Evolutionary conservation across 2,329 filamentous ascomycete species (phyloP), one percentile per base, ranked within the genome.

Genomic region (Cyphellophora europaea): DNA sequence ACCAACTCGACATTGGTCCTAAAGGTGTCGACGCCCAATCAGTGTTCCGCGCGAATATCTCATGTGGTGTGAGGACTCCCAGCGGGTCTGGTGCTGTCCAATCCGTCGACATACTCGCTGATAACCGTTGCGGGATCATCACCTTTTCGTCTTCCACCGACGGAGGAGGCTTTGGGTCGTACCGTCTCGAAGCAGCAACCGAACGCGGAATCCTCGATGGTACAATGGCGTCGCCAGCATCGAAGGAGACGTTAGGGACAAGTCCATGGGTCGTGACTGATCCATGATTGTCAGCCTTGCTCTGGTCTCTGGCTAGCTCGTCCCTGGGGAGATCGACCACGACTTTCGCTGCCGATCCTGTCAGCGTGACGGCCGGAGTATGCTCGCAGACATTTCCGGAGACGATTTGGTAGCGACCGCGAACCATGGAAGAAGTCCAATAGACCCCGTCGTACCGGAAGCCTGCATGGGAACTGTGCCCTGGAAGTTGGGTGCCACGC

Each of bases 1-100:
- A 55, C 69, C 69, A 72, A 30, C 49, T 51, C 2, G 53, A 41
- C 50, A 71, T 61, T 2, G 61, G 58, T 0, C 69, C 69, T 1
- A 72, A 49, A 3, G 62, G 21, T n/a, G 21, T 25, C 8, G 21
- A 8, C 56, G 8, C 21, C 21, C 21, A 25, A n/a, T 25, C 21
- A 8, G 21, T 25, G 21, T n/a, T 25, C 8, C 21, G 21, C 8
- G 21, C 21, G 21, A 25, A 25, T n/a, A 8, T n/a, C n/a, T 25
- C 21, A 25, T 25, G 21, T n/a, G 8, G 21, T n/a, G 21, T 25
- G 8, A 25, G 21, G 8, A 8, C n/a, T 8, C 21, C 21, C 21
- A 8, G 8, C 21, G 21, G 21, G 8, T 25, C n/a, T 25, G 8
- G 8, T 8, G 21, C 21, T 8, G 21, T 25, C 21, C 21, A 25